Conservation (phyloP, 352 stramenopile genomes). For the Globisporangium spiculum region DNA sequence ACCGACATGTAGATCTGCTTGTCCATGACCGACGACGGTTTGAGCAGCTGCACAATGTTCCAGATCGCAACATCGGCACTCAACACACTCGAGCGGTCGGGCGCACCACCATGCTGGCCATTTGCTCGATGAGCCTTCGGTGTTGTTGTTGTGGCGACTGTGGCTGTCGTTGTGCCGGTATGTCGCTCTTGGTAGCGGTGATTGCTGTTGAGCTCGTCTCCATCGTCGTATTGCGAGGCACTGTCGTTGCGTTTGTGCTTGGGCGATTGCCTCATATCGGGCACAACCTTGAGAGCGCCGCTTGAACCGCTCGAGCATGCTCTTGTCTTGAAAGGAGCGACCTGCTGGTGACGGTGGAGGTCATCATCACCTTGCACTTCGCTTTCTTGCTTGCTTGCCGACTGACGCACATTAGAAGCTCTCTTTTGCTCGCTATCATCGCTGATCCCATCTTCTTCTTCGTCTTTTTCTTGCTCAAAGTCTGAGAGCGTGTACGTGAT, state of each 20-base stretch:
- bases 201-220: not conserved
- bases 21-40: conserved; percentile 20
- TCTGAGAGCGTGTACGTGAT: not conserved
- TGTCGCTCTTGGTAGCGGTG: not conserved
- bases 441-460: not conserved
- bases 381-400: not conserved
- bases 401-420: too few species aligned
- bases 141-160: conserved; percentile 13
- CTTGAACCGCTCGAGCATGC: not conserved
- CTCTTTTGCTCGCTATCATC: not conserved
- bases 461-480: not conserved
- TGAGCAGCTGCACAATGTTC: conserved; percentile 25
- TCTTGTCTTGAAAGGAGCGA: not conserved
- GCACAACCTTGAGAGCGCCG: not conserved
- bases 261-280: not conserved
- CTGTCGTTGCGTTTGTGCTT: not conserved
- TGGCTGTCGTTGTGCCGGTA: not conserved
- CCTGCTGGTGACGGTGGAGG: not conserved
- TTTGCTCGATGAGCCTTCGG: not conserved
- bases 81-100: conserved; percentile 7
- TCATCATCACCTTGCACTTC: not conserved
- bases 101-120: not conserved
- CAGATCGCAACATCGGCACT: conserved; percentile 26
- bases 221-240: not conserved
- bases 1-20: conserved; percentile 44